Percentiles rank a stretch among this genome's conserved stretches.
These are phyloP conservation scores for Pseudogymnoascus sp. DNA, from an alignment of 2,329 filamentous ascomycete genomes.

Conservation along the genomic window DNA sequence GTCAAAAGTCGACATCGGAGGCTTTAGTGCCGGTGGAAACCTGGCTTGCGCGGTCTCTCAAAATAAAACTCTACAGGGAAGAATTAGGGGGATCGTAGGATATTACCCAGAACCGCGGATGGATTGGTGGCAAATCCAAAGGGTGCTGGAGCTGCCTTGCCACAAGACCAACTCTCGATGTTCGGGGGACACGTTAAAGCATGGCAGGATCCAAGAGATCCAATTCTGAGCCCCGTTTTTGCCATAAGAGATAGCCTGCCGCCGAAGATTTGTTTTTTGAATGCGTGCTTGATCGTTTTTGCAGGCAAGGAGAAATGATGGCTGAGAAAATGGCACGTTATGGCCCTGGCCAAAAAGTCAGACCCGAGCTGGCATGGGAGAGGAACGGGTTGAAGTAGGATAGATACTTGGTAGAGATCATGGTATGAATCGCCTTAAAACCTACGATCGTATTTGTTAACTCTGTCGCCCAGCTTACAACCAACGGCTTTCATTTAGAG, in stretches of 20 bases:
- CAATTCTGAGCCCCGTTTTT: constrained; percentile 20
- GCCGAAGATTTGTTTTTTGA: constrained; percentile 20
- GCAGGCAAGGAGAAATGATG: constrained; percentile 14
- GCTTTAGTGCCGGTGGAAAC: constrained; percentile 47
- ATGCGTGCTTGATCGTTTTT: constrained; percentile 21
- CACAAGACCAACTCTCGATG: constrained; percentile 6
- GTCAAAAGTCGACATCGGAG: constrained; percentile 35
- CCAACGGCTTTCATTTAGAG: not conserved
- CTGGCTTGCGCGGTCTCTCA: constrained; percentile 38
- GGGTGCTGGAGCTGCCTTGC: not conserved
- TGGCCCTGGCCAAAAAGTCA: constrained; percentile 8
- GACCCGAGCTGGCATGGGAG: constrained; percentile 15
- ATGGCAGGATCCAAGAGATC: constrained; percentile 22
- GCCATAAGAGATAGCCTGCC: constrained; percentile 20
- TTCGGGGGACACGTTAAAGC: constrained; percentile 21
- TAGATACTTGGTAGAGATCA: constrained; percentile 11
- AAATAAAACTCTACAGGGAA: constrained; percentile 23
- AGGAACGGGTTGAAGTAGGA: constrained; percentile 23
- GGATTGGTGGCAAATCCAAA: not conserved
- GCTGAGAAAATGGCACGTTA: constrained; percentile 16
- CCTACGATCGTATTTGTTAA: not conserved
- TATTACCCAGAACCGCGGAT: constrained; percentile 18
- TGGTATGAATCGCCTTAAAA: constrained; percentile 5
- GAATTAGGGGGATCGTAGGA: constrained; percentile 33
- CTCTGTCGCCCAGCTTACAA: not conserved